phyloP scores from a whole-genome alignment of 1,139 yeast species.

The Pichia cactophila region DNA sequence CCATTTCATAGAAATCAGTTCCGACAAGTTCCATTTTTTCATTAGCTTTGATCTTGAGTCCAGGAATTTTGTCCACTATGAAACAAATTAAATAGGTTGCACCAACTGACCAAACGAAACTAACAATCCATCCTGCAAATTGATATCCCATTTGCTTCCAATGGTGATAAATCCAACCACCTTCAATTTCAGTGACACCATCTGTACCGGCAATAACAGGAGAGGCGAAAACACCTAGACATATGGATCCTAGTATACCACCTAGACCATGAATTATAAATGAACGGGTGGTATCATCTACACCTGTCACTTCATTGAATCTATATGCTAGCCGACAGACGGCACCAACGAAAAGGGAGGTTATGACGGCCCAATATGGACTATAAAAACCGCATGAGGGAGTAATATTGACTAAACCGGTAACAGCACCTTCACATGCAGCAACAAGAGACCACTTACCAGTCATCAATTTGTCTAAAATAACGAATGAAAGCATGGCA shows the following conservation, averaged over 20 bases:
- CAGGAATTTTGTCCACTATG: conserved; percentile 41
- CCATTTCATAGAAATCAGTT: conserved; percentile 37
- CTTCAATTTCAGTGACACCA: conserved; percentile 38
- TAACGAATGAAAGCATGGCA: conserved; percentile 34
- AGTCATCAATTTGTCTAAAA: conserved; percentile 31
- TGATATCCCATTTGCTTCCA: conserved; percentile 46
- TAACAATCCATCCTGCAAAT: conserved; percentile 37
- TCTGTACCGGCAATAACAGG: conserved; percentile 41
- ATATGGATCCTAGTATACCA: conserved; percentile 38
- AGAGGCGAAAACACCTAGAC: conserved; percentile 40
- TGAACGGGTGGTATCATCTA: conserved; percentile 42
- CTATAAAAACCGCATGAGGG: conserved; percentile 45
- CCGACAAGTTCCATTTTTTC: conserved; percentile 43
- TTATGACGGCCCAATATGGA: conserved; percentile 43
- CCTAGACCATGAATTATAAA: conserved; percentile 44
- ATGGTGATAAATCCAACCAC: conserved; percentile 46
- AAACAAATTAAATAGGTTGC: conserved; percentile 36
- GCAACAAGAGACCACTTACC: conserved; percentile 39
- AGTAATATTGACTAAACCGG: conserved; percentile 44
- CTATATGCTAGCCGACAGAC: conserved; percentile 34
- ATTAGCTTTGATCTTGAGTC: conserved; percentile 34
- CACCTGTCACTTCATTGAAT: conserved; percentile 35
- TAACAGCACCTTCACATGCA: conserved; percentile 43
- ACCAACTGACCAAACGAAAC: conserved; percentile 36
- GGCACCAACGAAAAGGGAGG: conserved; percentile 36